Conservation (phyloP, 148 eudicot genomes). For the Gaultheria prostrata region DNA sequence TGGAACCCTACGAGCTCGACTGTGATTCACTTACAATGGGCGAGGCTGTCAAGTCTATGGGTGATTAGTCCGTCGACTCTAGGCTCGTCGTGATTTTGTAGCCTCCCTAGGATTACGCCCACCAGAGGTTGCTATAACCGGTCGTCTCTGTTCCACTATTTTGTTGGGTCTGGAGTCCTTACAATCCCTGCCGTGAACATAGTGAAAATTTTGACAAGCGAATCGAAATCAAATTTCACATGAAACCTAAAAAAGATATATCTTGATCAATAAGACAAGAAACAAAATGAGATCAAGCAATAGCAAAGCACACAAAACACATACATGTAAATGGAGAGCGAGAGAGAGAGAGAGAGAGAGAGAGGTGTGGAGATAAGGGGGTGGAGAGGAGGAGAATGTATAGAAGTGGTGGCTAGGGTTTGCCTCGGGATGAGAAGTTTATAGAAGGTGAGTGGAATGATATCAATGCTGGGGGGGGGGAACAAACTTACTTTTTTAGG, state of each 20-base stretch:
- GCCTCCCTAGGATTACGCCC: too few relatives aligned
- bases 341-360: neutral
- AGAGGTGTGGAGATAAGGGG: slow-evolving; percentile 1
- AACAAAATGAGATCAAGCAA: neutral
- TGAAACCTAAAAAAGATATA: neutral
- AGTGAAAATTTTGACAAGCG: neutral
- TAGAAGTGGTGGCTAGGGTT: slow-evolving; percentile 24
- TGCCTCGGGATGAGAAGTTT: slow-evolving; percentile 46
- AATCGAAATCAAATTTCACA: neutral
- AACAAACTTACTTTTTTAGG: slow-evolving; percentile 33
- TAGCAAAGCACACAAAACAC: neutral
- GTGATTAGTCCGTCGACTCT: neutral
- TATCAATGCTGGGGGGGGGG: slow-evolving; percentile 18
- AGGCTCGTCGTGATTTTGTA: too few relatives aligned
- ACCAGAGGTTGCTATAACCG: too few relatives aligned
- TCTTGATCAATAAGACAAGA: neutral
- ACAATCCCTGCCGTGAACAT: too few relatives aligned
- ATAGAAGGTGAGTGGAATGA: slow-evolving; percentile 63
- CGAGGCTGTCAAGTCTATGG: neutral
- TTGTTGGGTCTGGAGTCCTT: too few relatives aligned
- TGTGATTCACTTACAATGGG: neutral
- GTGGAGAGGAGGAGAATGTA: slow-evolving; percentile 24
- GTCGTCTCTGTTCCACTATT: too few relatives aligned
- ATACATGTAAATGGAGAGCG: neutral
- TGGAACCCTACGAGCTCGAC: neutral